Evolutionary conservation across 495 filamentous ascomycete genomes (phyloP).

Genomic region (Aspergillus carlsbadensis): DNA sequence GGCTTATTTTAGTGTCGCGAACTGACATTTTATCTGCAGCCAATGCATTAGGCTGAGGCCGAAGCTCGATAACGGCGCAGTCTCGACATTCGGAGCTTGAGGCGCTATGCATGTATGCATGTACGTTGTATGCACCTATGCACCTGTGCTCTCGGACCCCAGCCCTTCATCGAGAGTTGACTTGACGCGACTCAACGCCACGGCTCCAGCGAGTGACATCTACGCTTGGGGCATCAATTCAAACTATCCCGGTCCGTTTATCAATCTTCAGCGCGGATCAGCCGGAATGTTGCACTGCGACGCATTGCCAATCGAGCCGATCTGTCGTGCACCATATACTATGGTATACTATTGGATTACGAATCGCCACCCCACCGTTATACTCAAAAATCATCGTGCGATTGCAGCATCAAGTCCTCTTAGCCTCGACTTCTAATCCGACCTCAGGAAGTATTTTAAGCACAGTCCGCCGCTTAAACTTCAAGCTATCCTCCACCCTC

Average conservation of each 20-base stretch:
- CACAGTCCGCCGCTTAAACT: not conserved
- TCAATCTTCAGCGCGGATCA: slow-evolving; percentile 7
- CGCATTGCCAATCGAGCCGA: slow-evolving; percentile 14
- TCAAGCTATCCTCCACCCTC: not conserved
- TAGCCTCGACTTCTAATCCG: not conserved
- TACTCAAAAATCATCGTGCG: not conserved
- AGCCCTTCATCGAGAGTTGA: not conserved
- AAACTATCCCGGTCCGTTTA: not conserved
- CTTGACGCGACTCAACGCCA: slow-evolving; percentile 1
- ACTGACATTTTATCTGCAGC: slow-evolving; percentile 15
- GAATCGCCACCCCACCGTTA: not conserved
- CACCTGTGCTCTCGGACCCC: not conserved
- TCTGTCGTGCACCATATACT: not conserved
- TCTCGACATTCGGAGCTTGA: slow-evolving; percentile 7
- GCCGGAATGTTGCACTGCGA: slow-evolving; percentile 3
- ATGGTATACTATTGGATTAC: not conserved
- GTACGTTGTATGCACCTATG: no score
- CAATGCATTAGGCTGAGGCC: slow-evolving; percentile 8
- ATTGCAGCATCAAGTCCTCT: not conserved
- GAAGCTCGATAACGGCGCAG: slow-evolving; percentile 12
- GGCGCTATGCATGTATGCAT: not conserved
- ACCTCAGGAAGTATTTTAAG: not conserved
- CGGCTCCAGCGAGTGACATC: not conserved
- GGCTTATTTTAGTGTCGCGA: slow-evolving; percentile 11
- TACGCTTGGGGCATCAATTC: not conserved